Conservation (phyloP, 352 stramenopile genomes). For the Pythium apleroticum region DNA sequence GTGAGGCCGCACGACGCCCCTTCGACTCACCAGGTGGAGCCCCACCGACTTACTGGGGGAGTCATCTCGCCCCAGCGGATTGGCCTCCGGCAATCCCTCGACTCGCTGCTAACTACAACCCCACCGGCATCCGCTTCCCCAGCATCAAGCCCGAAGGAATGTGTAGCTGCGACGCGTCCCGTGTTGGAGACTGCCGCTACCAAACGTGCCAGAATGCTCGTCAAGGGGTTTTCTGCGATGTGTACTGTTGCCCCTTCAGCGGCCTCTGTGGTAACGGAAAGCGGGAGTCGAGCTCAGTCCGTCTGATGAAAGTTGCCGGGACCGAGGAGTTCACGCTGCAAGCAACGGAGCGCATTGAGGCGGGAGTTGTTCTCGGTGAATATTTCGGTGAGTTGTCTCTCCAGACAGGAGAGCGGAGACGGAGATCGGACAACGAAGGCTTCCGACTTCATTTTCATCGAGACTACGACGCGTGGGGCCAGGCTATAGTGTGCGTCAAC, state of each 20-base stretch:
- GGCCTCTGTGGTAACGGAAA: neutral
- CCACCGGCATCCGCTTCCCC: neutral
- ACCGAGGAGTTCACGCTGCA: neutral
- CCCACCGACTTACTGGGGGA: neutral
- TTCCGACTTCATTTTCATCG: conserved; percentile 3
- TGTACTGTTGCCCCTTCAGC: neutral
- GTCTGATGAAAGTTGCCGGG: neutral
- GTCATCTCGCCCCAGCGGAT: neutral
- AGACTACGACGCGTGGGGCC: neutral
- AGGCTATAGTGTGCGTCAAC: neutral
- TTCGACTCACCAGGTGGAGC: neutral
- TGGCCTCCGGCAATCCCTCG: neutral
- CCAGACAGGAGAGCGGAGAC: neutral
- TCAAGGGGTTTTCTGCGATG: neutral
- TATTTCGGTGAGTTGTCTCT: neutral
- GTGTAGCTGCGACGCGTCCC: neutral
- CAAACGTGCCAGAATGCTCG: neutral
- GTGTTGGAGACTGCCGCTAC: neutral
- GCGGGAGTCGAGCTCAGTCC: neutral
- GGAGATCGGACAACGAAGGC: neutral
- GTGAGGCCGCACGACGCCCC: neutral
- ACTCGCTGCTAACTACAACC: neutral
- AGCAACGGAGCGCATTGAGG: neutral
- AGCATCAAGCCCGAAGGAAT: neutral
- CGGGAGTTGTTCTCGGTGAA: neutral